Percentiles rank a stretch among this genome's conserved stretches.
These are phyloP conservation scores for Claviceps sp. DNA, from an alignment of 2,329 filamentous ascomycete genomes.

Conservation along the genomic window DNA sequence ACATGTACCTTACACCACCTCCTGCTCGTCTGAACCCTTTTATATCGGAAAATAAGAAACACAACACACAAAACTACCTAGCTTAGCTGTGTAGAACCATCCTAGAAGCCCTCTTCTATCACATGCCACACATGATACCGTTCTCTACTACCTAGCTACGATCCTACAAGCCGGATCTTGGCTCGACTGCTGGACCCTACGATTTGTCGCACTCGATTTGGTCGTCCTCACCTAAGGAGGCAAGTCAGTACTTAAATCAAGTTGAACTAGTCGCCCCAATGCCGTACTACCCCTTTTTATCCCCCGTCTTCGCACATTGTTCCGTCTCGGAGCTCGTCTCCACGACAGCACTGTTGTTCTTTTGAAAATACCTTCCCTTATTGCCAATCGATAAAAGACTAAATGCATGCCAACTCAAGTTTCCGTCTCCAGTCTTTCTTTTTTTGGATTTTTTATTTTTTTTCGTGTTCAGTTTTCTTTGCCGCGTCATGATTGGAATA, in stretches of 20 bases:
- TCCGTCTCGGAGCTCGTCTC: background rate
- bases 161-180: background rate
- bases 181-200: background rate
- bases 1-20: too few relatives aligned
- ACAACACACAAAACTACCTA: constrained; percentile 1
- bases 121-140: background rate
- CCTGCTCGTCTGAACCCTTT: background rate
- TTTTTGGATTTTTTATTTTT: background rate
- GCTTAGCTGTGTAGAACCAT: background rate
- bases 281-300: background rate
- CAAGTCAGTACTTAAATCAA: background rate
- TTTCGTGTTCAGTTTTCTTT: background rate
- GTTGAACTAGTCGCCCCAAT: too few relatives aligned
- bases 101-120: constrained; percentile 5
- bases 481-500: constrained; percentile 2
- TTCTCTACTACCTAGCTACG: background rate
- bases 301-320: background rate
- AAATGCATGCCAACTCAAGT: background rate
- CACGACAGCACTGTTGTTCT: background rate
- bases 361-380: background rate
- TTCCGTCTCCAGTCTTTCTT: background rate
- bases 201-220: background rate
- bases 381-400: background rate
- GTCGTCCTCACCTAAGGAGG: background rate
- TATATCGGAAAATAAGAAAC: background rate